phyloP scores from a whole-genome alignment of 306 rosid species.

The Medicago arabica region DNA sequence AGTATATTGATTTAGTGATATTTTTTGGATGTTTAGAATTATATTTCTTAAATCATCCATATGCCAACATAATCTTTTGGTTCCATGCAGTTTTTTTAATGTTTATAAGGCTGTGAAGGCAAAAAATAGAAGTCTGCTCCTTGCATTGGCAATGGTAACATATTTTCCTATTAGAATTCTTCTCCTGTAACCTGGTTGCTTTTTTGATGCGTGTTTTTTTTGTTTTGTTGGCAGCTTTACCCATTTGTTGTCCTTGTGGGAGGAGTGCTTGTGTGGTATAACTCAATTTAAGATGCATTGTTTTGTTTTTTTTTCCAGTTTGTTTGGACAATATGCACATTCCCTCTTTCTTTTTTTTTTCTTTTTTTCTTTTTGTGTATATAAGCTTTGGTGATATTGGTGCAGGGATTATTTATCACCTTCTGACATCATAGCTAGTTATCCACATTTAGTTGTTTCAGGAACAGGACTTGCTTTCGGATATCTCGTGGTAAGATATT shows the following conservation, averaged over 20 bases:
- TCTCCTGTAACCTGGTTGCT: slow-evolving; percentile 32
- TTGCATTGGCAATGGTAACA: slow-evolving; percentile 89
- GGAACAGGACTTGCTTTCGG: slow-evolving; percentile 95
- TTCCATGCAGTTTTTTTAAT: slow-evolving; percentile 66
- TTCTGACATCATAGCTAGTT: slow-evolving; percentile 65
- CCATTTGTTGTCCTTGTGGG: slow-evolving; percentile 79
- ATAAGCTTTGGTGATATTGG: slow-evolving; percentile 26
- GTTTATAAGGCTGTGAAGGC: slow-evolving; percentile 84
- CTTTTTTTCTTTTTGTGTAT: not conserved
- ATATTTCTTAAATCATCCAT: not conserved
- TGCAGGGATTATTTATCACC: slow-evolving; percentile 93
- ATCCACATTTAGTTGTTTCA: slow-evolving; percentile 79
- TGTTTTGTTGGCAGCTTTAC: slow-evolving; percentile 68
- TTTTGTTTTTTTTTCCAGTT: slow-evolving; percentile 18
- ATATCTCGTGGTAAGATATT: slow-evolving; percentile 76
- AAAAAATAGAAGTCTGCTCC: slow-evolving; percentile 77
- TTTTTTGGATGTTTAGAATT: slow-evolving; percentile 4
- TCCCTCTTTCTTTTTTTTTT: not conserved
- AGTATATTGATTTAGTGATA: not conserved
- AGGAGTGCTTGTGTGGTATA: slow-evolving; percentile 84
- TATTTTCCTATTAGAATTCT: slow-evolving; percentile 14
- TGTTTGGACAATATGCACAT: slow-evolving; percentile 19
- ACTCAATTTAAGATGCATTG: slow-evolving; percentile 36
- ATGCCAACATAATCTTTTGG: slow-evolving; percentile 39
- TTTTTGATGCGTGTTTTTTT: slow-evolving; percentile 31